Base-by-base conservation (phyloP, 306 rosid species). In the Herpetospermum pedunculosum region DNA sequence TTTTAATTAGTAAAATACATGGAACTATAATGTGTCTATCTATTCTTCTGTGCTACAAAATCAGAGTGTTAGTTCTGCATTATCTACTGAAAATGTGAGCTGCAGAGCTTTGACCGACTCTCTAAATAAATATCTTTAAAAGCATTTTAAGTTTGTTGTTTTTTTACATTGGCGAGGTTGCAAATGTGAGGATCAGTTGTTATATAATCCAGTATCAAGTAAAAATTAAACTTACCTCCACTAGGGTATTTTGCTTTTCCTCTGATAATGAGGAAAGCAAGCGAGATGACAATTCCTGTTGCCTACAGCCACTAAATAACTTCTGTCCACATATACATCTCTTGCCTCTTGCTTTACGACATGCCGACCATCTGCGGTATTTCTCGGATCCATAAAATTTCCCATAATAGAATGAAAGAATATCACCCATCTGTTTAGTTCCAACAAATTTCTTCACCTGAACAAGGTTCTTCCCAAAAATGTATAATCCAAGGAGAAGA, bases 341-440 rank as follows among this genome's bases (percentile, higher is more conserved):
- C 80, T 85, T 91, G 78, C 84, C 85, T 80, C 75, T 87, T 70
- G 71, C 63, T 87, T 94, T 91, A 80, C 88, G 80, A 74, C 94
- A 84, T 46, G 83, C 89, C 38, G 84, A 70, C 98, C 98, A 94
- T 82, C 95, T 89, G 28, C 43, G 75, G 76, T 85, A 91, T 81
- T 74, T 88, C 26, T 86, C 85, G 65, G 97, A 87, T 80, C 80
- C 77, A 59, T 89, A 89, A 84, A 89, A 91, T 78, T 76, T 85
- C 75, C 97, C 98, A 82, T 94, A 89, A 72, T 91, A 94, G 85
- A 87, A 89, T 41, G 96, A 91, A 47, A 94, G 78, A 73, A 88
- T 70, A 80, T 89, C 92, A 26, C 89, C 87, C 96, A 89, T 85
- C 72, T 75, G 77, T 83, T 88, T 93, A 62, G 48, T 79, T 73